phyloP scores from a whole-genome alignment of 345 rosid species.

The Eucalyptus erythrocorys region DNA sequence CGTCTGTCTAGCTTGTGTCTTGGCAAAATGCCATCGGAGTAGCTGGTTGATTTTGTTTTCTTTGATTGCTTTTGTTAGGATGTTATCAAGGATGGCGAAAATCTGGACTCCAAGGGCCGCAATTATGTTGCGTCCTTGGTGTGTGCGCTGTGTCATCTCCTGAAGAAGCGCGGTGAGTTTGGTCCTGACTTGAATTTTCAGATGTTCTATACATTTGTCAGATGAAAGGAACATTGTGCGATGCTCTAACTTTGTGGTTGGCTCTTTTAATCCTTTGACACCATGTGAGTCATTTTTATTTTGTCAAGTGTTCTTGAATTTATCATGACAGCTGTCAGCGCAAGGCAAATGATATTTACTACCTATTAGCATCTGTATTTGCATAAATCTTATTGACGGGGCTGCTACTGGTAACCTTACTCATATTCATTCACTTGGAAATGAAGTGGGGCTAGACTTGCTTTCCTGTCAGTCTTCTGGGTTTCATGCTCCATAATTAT shows the following conservation, averaged over 20 bases:
- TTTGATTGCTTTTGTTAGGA: slow-evolving; percentile 19
- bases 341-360: not conserved
- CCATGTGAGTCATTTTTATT: not conserved
- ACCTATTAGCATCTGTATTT: not conserved
- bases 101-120: slow-evolving; percentile 22
- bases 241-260: not conserved
- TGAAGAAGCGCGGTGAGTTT: slow-evolving; percentile 46
- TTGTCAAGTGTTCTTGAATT: not conserved
- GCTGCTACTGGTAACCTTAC: not conserved
- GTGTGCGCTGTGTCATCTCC: slow-evolving; percentile 67
- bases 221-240: not conserved
- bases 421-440: not conserved
- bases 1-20: not conserved
- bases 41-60: not conserved
- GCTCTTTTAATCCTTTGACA: not conserved
- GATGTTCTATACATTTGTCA: not conserved
- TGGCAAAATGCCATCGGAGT: not conserved
- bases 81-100: slow-evolving; percentile 14
- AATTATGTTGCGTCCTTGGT: slow-evolving; percentile 39
- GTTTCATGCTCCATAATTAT: not conserved
- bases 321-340: not conserved
- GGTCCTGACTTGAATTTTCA: not conserved
- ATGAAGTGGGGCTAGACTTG: not conserved
- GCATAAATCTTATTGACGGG: not conserved
- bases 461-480: not conserved